phyloP scores from a whole-genome alignment of 352 stramenopile species.

The Globisporangium splendens region DNA sequence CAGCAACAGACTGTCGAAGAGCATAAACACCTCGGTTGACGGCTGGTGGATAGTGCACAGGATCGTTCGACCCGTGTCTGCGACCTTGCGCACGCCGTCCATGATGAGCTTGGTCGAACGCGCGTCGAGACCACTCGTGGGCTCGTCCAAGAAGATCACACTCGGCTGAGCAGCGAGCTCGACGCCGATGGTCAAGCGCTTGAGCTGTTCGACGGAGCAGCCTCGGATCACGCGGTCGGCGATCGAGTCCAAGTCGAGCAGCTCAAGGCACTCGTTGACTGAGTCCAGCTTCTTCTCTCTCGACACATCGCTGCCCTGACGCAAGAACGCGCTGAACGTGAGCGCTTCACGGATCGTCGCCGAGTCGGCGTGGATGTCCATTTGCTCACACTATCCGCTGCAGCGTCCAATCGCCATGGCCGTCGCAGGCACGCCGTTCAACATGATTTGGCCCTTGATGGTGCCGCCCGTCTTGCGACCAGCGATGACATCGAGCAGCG shows the following conservation, averaged over 20 bases:
- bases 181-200: conserved; percentile 73
- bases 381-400: conserved; percentile 60
- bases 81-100: conserved; percentile 78
- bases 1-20: conserved; percentile 81
- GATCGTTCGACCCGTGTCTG: conserved; percentile 60
- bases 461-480: conserved; percentile 83
- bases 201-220: conserved; percentile 39
- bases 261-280: conserved; percentile 36
- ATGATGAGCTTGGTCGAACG: conserved; percentile 82
- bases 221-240: conserved; percentile 23
- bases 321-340: conserved; percentile 82
- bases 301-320: conserved; percentile 34
- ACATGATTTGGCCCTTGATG: conserved; percentile 45
- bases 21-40: conserved; percentile 75
- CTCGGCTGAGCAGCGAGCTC: conserved; percentile 84
- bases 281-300: conserved; percentile 28
- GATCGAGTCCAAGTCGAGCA: conserved; percentile 35
- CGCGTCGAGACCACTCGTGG: conserved; percentile 81
- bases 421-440: conserved; percentile 33
- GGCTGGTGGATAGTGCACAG: conserved; percentile 91
- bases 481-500: conserved; percentile 91
- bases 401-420: conserved; percentile 31
- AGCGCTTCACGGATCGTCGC: conserved; percentile 86
- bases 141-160: conserved; percentile 85
- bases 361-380: conserved; percentile 80